Percentiles rank a stretch among this genome's conserved stretches.
phyloP scores from a whole-genome alignment of 2,329 filamentous ascomycete genomes.

The Penicillium fuscoglaucum region DNA sequence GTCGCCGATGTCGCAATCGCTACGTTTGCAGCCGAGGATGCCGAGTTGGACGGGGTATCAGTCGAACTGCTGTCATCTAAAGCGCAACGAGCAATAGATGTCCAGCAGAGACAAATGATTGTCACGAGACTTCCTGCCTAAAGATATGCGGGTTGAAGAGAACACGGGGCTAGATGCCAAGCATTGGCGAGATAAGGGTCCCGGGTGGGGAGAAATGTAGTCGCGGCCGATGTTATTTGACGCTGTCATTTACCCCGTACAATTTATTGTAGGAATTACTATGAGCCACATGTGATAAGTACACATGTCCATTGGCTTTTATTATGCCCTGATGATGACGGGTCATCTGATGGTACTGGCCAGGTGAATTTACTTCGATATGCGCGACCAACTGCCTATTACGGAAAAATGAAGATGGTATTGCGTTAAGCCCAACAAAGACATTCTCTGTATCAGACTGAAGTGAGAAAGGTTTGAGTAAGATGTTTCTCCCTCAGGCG shows the following conservation, averaged over 20 bases:
- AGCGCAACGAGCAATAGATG: neutral
- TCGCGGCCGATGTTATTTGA: neutral
- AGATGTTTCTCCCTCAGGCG: neutral
- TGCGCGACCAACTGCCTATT: neutral
- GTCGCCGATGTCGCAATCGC: constrained; percentile 7
- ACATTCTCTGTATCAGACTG: neutral
- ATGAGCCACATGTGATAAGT: neutral
- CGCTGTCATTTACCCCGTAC: neutral
- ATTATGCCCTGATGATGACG: neutral
- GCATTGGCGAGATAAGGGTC: constrained; percentile 7
- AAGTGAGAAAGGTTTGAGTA: neutral
- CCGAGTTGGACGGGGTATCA: neutral
- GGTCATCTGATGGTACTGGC: neutral
- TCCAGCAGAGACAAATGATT: neutral
- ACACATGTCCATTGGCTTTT: neutral
- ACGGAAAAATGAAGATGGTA: neutral
- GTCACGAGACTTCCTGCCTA: constrained; percentile 3
- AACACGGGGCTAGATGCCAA: constrained; percentile 4
- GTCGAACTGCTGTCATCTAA: neutral
- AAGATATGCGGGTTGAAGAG: neutral
- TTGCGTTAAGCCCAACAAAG: constrained; percentile 2
- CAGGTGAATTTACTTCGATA: neutral
- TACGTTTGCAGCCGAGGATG: constrained; percentile 2
- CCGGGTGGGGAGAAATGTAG: constrained; percentile 3
- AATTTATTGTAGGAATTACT: neutral